Percentiles rank a stretch among this genome's conserved stretches.
Evolutionary conservation across 2,329 filamentous ascomycete species (phyloP).

Genomic region (Sporothrix protearum): DNA sequence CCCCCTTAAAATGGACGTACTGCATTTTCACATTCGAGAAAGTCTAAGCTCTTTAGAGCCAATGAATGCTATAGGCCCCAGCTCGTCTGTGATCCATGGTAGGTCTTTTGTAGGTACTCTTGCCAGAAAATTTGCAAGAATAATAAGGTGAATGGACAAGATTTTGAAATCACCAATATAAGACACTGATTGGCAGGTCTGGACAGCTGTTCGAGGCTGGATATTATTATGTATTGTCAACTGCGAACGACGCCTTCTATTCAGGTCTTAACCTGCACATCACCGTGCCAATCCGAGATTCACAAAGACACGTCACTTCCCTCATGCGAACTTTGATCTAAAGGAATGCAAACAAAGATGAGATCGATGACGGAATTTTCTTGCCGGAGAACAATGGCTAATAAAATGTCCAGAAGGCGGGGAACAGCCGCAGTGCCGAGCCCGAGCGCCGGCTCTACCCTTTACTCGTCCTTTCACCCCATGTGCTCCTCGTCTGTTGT

Average conservation of each 20-base stretch:
- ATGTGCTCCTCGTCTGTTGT: background rate
- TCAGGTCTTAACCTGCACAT: background rate
- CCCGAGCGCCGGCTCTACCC: background rate
- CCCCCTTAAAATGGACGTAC: too few species aligned
- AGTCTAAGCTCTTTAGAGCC: too few species aligned
- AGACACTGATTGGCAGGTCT: background rate
- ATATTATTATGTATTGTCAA: background rate
- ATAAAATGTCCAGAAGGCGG: background rate
- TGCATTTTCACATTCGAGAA: too few species aligned
- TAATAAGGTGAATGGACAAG: background rate
- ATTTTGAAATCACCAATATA: background rate
- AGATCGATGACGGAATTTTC: background rate
- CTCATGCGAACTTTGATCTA: background rate
- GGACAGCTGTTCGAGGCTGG: background rate
- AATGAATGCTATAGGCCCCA: background rate
- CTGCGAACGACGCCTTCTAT: background rate
- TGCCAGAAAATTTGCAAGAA: background rate
- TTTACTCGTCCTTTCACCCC: background rate
- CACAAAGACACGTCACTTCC: background rate
- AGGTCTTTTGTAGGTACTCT: background rate
- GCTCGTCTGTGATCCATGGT: background rate
- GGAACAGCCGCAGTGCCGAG: conserved; percentile 6
- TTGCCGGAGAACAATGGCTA: background rate
- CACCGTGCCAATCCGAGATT: background rate
- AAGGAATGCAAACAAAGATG: background rate